These are phyloP conservation scores for Metschnikowia proteae DNA, from an alignment of 805 yeast species.

Conservation along the genomic window DNA sequence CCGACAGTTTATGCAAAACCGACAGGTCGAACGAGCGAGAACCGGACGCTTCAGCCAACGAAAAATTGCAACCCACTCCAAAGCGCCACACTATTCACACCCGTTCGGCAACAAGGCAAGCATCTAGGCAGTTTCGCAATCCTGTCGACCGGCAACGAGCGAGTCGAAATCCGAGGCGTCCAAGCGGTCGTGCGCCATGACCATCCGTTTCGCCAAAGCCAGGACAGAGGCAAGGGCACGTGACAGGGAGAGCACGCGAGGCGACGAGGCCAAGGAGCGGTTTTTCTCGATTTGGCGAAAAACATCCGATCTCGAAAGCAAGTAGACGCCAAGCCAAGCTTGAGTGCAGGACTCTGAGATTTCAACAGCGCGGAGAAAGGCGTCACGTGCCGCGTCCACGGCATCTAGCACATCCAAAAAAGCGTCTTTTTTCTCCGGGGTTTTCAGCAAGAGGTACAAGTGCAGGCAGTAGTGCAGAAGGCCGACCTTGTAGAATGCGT, in stretches of 20 bases:
- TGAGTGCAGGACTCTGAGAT: constrained; percentile 63
- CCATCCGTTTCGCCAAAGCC: constrained; percentile 19
- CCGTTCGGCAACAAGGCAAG: no score
- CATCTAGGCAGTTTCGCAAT: no score
- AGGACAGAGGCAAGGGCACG: constrained; percentile 23
- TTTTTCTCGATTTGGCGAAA: constrained; percentile 16
- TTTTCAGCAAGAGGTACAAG: constrained; percentile 17
- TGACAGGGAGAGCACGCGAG: constrained; percentile 22
- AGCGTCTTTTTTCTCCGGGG: constrained; percentile 29
- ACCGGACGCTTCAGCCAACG: no score
- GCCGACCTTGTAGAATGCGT: constrained; percentile 62
- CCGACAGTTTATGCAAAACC: no score
- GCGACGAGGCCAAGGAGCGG: constrained; percentile 14
- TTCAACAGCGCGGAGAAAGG: constrained; percentile 71
- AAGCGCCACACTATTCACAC: no score
- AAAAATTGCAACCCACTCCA: no score
- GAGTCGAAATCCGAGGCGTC: not conserved
- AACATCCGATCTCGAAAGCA: constrained; percentile 22
- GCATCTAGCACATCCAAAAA: constrained; percentile 23
- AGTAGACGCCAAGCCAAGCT: constrained; percentile 69
- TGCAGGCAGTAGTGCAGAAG: constrained; percentile 29
- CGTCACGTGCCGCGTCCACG: constrained; percentile 35
- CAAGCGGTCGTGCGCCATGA: constrained; percentile 16
- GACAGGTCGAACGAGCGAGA: no score
- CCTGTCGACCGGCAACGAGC: not conserved